Conservation (phyloP, 768 basidiomycete genomes). For the Rhizopogon roseolus region DNA sequence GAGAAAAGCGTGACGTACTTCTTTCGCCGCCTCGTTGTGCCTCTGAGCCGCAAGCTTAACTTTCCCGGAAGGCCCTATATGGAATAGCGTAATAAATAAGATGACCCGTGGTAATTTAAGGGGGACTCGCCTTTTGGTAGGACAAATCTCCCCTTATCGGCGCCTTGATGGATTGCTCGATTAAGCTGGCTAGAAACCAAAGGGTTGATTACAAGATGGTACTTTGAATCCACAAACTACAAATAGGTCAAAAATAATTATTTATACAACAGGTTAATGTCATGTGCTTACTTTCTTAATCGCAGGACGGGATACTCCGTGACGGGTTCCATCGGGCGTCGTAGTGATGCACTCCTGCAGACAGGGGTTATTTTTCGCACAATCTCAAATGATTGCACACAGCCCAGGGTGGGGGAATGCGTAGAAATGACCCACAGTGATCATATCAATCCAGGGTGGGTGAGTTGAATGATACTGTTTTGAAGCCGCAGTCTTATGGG, state of each 20-base stretch:
- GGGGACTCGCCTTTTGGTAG: slow-evolving; percentile 47
- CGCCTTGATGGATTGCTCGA: slow-evolving; percentile 50
- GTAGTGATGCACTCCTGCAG: slow-evolving; percentile 67
- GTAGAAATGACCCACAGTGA: slow-evolving; percentile 32
- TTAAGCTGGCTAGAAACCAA: slow-evolving; percentile 43
- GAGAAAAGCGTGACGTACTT: slow-evolving; percentile 5
- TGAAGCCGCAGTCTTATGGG: slow-evolving; percentile 27
- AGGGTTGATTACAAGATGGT: slow-evolving; percentile 43
- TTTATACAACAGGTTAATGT: neutral
- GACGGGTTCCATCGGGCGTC: slow-evolving; percentile 59
- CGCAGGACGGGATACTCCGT: slow-evolving; percentile 68
- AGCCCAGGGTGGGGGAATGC: slow-evolving; percentile 1
- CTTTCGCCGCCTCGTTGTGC: slow-evolving; percentile 5
- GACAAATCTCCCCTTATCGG: slow-evolving; percentile 44
- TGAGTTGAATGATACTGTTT: slow-evolving; percentile 42
- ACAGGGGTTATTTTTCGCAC: slow-evolving; percentile 12
- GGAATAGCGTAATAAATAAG: neutral
- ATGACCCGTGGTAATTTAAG: neutral
- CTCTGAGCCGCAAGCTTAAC: slow-evolving; percentile 18
- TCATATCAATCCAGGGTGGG: slow-evolving; percentile 47
- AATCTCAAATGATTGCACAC: slow-evolving; percentile 26
- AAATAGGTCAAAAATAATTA: neutral
- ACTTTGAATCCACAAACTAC: slow-evolving; percentile 53
- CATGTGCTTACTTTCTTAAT: slow-evolving; percentile 77
- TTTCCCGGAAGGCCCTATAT: slow-evolving; percentile 22